These are phyloP conservation scores for Pythium folliculosum DNA, from an alignment of 352 stramenopile species.

Conservation along the genomic window DNA sequence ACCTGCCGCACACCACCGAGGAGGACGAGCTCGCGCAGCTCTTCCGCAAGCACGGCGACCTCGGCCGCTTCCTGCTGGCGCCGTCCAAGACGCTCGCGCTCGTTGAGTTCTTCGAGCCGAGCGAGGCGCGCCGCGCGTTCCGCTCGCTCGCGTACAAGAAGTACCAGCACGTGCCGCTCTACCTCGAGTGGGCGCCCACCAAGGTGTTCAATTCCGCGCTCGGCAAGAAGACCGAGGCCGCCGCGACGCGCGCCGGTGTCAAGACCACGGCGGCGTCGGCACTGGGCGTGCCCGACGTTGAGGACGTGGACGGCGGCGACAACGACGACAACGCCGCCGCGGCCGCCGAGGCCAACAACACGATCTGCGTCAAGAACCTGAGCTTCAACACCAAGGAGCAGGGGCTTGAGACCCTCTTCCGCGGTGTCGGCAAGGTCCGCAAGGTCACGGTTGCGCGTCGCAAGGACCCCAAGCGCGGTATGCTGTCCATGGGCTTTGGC, in stretches of 20 bases:
- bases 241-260: conserved; percentile 36
- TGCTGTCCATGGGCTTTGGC: conserved; percentile 98
- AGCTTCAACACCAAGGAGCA: conserved; percentile 96
- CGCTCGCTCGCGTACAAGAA: conserved; percentile 97
- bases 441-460: conserved; percentile 87
- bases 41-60: conserved; percentile 91
- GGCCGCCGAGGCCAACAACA: conserved; percentile 70
- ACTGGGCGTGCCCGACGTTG: conserved; percentile 50
- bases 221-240: conserved; percentile 7
- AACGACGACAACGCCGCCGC: conserved; percentile 21
- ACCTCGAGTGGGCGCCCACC: conserved; percentile 97
- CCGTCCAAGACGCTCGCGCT: conserved; percentile 95
- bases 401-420: conserved; percentile 74
- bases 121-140: conserved; percentile 96
- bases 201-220: conserved; percentile 69
- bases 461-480: conserved; percentile 77
- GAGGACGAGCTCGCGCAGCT: conserved; percentile 94
- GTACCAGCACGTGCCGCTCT: conserved; percentile 98
- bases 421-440: conserved; percentile 69
- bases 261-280: conserved; percentile 44
- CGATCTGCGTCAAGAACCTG: conserved; percentile 99
- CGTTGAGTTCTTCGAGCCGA: conserved; percentile 95
- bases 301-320: conserved; percentile 54
- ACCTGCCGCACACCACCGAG: conserved; percentile 95
- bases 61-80: conserved; percentile 88